phyloP scores from a whole-genome alignment of 257 asterid species.

The Primulina tabacum region DNA sequence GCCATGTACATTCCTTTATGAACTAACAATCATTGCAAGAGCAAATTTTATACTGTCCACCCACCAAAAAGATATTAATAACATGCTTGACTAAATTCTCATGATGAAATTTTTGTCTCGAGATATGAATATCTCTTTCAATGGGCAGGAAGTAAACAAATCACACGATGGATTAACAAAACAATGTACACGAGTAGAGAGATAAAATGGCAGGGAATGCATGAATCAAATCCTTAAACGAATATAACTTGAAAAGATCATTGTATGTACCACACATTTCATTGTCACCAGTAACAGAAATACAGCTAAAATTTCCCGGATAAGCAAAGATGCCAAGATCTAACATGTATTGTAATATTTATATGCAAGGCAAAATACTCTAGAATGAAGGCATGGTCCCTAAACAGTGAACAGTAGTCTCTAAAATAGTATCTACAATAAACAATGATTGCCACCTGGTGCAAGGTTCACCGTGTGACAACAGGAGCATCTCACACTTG shows the following conservation, averaged over 20 bases:
- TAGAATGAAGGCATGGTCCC: not conserved
- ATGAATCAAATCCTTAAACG: not conserved
- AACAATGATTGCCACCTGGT: slow-evolving; percentile 52
- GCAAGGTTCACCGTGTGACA: slow-evolving; percentile 88
- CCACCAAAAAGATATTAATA: not conserved
- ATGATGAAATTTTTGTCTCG: not conserved
- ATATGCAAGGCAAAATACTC: not conserved
- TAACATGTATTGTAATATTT: not conserved
- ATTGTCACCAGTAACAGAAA: too few relatives aligned
- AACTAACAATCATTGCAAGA: not conserved
- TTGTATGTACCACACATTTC: not conserved
- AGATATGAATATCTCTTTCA: not conserved
- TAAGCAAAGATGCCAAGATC: not conserved
- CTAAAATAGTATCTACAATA: not conserved
- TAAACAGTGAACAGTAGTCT: not conserved
- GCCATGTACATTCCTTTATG: not conserved
- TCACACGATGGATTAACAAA: not conserved
- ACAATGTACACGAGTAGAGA: not conserved
- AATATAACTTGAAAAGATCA: not conserved
- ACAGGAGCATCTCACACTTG: slow-evolving; percentile 92
- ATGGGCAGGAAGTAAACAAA: not conserved
- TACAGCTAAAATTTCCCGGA: not conserved
- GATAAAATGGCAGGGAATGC: not conserved
- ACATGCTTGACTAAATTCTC: not conserved
- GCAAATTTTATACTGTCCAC: too few relatives aligned